These are phyloP conservation scores for Xylaria cubensis DNA, from an alignment of 495 filamentous ascomycete species.

Conservation along the genomic window DNA sequence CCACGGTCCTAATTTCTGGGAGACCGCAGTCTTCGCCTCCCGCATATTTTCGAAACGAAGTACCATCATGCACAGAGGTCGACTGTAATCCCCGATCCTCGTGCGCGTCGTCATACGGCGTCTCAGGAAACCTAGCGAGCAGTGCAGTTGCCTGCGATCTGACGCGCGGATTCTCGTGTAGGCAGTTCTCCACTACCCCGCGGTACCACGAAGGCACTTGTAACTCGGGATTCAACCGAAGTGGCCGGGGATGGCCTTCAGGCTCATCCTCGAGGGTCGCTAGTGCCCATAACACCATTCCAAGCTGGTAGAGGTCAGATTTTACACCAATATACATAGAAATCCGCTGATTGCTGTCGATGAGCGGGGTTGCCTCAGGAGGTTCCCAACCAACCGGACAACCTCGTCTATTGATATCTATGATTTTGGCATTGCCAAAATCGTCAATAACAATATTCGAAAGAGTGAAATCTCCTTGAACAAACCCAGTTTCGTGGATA, in stretches of 20 bases:
- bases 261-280: slow-evolving; percentile 90
- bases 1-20: slow-evolving; percentile 40
- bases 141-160: slow-evolving; percentile 50
- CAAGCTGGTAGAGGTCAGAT: slow-evolving; percentile 92
- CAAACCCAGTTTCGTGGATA: slow-evolving; percentile 95
- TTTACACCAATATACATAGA: slow-evolving; percentile 99
- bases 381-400: slow-evolving; percentile 99
- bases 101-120: slow-evolving; percentile 35
- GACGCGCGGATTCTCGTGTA: slow-evolving; percentile 51
- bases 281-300: slow-evolving; percentile 96
- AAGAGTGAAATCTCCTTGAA: slow-evolving; percentile 96
- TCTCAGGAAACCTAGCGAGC: slow-evolving; percentile 50
- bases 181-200: slow-evolving; percentile 51
- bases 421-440: slow-evolving; percentile 88
- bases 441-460: slow-evolving; percentile 96
- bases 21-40: slow-evolving; percentile 35
- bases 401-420: slow-evolving; percentile 96
- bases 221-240: slow-evolving; percentile 53
- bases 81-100: slow-evolving; percentile 36
- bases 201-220: slow-evolving; percentile 54
- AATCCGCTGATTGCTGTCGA: slow-evolving; percentile 90
- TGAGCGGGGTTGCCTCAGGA: slow-evolving; percentile 85
- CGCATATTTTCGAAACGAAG: slow-evolving; percentile 42
- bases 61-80: slow-evolving; percentile 44
- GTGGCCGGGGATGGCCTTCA: slow-evolving; percentile 77